A percentile compares a stretch with the other conserved stretches of the same genome.
Conservation (phyloP, 352 stramenopile species). For the Phytophthora macrochlamydospora region DNA sequence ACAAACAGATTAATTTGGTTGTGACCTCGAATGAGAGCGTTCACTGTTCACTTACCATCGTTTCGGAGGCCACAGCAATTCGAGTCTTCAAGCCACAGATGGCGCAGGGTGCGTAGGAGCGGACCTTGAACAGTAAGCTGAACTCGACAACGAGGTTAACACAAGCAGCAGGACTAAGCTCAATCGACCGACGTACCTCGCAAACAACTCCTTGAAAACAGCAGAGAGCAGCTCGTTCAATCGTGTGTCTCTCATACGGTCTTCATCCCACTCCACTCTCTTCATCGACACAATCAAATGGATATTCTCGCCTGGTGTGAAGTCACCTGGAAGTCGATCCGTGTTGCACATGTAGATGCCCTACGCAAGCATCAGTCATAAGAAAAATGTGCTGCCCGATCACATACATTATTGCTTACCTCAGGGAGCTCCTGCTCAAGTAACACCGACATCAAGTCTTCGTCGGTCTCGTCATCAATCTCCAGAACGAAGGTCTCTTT, state of each 20-base stretch:
- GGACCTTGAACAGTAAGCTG: constrained; percentile 61
- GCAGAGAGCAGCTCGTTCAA: constrained; percentile 83
- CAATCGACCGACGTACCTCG: constrained; percentile 73
- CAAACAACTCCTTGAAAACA: constrained; percentile 88
- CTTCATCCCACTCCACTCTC: constrained; percentile 87
- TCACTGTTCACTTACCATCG: constrained; percentile 56
- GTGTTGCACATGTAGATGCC: constrained; percentile 90
- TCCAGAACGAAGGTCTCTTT: constrained; percentile 90
- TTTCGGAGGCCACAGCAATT: constrained; percentile 74
- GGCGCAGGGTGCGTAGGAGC: constrained; percentile 76
- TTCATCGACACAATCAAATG: constrained; percentile 90
- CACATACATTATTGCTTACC: constrained; percentile 22
- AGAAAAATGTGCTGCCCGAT: neutral
- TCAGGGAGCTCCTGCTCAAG: constrained; percentile 89
- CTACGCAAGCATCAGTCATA: constrained; percentile 21
- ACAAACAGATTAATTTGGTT: neutral
- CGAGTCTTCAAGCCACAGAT: constrained; percentile 86
- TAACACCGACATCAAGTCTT: constrained; percentile 92
- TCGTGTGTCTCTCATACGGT: constrained; percentile 85
- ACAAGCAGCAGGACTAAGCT: too few species aligned
- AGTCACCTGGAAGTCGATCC: constrained; percentile 77
- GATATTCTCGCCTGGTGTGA: constrained; percentile 72
- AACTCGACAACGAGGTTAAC: neutral
- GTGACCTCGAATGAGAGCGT: neutral
- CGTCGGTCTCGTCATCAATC: constrained; percentile 93